Conservation (phyloP, 106 monocot species). For the Dioscorea dumetorum region DNA sequence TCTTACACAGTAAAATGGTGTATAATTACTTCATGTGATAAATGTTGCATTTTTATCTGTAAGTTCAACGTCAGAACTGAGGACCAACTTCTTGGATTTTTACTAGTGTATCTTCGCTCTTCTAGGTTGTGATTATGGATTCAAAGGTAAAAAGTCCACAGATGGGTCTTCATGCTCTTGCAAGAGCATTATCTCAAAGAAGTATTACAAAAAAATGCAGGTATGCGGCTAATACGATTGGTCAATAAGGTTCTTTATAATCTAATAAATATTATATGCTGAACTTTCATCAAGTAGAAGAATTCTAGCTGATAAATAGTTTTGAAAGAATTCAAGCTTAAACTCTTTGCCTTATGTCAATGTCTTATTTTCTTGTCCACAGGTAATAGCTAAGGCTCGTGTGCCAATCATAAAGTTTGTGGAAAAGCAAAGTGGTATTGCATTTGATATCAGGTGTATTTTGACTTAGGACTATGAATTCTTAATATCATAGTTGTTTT, state of each 20-base stretch:
- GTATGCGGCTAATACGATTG: constrained; percentile 14
- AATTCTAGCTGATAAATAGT: too few relatives aligned
- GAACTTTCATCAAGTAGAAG: too few relatives aligned
- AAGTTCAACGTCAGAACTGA: too few relatives aligned
- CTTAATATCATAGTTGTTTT: too few relatives aligned
- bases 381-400: constrained; percentile 93
- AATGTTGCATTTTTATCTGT: too few relatives aligned
- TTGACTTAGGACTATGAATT: too few relatives aligned
- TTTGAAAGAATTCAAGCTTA: too few relatives aligned
- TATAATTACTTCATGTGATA: too few relatives aligned
- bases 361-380: constrained; percentile 3
- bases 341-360: background rate
- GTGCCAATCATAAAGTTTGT: constrained; percentile 96
- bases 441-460: constrained; percentile 83
- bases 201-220: constrained; percentile 73
- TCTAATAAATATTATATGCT: too few relatives aligned
- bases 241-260: background rate
- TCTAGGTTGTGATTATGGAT: constrained; percentile 82
- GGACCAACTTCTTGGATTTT: background rate
- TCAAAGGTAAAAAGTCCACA: constrained; percentile 81
- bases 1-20: too few relatives aligned
- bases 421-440: constrained; percentile 77
- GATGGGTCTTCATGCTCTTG: constrained; percentile 80
- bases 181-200: constrained; percentile 75
- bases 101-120: constrained; percentile 1